These are phyloP conservation scores for Starmerella kuoi DNA, from an alignment of 805 yeast genomes.

Conservation along the genomic window DNA sequence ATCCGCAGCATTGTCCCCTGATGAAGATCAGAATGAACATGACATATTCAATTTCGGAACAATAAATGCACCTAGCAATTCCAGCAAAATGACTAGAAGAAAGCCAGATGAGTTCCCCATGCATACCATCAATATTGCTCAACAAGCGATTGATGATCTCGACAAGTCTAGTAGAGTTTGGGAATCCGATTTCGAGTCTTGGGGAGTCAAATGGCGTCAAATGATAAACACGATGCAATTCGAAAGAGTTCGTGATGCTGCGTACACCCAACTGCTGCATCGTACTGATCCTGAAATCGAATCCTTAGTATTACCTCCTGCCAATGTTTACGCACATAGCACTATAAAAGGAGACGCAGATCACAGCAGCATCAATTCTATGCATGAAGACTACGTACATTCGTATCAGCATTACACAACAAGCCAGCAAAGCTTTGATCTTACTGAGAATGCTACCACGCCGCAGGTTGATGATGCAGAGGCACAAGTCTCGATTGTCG, in stretches of 20 bases:
- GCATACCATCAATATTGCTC: background rate
- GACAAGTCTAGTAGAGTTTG: conserved; percentile 2
- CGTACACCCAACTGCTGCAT: background rate
- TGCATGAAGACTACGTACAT: background rate
- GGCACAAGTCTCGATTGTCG: background rate
- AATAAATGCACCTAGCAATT: no score
- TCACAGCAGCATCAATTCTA: background rate
- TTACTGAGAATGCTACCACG: background rate
- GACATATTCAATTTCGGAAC: no score
- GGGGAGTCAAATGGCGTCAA: conserved; percentile 4
- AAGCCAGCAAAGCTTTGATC: background rate
- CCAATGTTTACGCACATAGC: background rate
- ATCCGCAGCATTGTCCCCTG: no score
- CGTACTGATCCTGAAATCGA: background rate
- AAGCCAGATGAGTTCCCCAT: no score
- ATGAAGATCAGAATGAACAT: no score
- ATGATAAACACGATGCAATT: background rate
- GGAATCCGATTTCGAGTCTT: background rate
- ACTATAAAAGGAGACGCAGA: background rate
- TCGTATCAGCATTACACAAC: background rate
- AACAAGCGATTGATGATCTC: conserved; percentile 5
- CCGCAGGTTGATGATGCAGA: background rate
- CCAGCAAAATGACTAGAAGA: no score
- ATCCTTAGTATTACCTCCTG: background rate
- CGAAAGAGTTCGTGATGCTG: background rate